These are phyloP conservation scores for Herpetospermum pedunculosum DNA, from an alignment of 306 rosid genomes.

Conservation along the genomic window DNA sequence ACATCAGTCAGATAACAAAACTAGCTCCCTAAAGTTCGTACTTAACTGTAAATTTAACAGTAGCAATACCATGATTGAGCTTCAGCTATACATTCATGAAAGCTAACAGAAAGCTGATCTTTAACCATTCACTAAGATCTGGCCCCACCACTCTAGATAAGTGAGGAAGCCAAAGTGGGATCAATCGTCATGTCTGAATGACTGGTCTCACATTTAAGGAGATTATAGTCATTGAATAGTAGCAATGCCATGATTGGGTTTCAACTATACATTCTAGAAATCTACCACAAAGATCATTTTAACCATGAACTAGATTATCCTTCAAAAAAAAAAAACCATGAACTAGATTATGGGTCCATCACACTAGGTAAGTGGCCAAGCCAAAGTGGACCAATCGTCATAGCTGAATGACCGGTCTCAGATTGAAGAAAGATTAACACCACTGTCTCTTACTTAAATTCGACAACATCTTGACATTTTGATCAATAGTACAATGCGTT, in stretches of 20 bases:
- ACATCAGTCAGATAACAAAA: background rate
- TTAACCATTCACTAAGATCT: background rate
- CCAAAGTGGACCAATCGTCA: background rate
- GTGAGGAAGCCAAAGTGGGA: background rate
- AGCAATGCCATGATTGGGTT: background rate
- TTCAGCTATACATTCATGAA: background rate
- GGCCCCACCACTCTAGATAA: background rate
- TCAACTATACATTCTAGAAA: background rate
- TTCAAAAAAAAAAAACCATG: no score
- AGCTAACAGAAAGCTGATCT: background rate
- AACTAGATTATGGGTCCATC: background rate
- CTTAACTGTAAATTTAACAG: background rate
- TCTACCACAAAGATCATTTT: background rate
- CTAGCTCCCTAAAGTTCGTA: background rate
- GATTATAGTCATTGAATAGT: background rate
- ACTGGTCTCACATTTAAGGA: background rate
- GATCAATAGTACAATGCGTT: no score
- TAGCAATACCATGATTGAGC: background rate
- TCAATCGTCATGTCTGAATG: background rate
- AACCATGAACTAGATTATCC: background rate
- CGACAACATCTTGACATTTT: no score
- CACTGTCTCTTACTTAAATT: no score
- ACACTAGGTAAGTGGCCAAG: background rate
- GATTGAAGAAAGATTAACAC: background rate
- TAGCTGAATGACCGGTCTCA: background rate